These are phyloP conservation scores for Paratrimastix pyriformis DNA, from an alignment of 78 protist genomes.

Conservation along the genomic window DNA sequence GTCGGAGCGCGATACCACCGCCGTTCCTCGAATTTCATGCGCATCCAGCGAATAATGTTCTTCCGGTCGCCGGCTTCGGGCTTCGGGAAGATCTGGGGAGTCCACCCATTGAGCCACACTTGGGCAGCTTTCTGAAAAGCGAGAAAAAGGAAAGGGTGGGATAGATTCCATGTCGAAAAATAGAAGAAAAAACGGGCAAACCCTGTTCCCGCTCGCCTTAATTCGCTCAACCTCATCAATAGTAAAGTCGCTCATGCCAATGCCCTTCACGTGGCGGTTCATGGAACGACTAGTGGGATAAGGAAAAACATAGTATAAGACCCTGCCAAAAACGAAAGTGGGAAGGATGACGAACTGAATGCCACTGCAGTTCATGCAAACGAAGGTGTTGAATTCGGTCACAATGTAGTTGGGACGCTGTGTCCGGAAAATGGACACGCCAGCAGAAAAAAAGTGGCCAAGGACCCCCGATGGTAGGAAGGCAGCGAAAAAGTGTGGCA, in stretches of 20 bases:
- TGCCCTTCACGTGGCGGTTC: constrained; percentile 6
- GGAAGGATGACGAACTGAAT: too few relatives aligned
- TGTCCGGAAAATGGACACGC: too few relatives aligned
- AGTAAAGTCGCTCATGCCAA: constrained; percentile 11
- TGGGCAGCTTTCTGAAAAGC: background rate
- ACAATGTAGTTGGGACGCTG: constrained; percentile 5
- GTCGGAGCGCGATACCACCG: background rate
- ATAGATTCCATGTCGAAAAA: background rate
- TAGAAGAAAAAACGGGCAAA: background rate
- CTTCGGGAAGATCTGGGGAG: background rate
- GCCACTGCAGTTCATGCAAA: constrained; percentile 8
- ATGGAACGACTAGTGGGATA: too few relatives aligned
- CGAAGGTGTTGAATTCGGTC: background rate
- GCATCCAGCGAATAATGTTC: background rate
- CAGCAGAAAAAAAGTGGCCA: too few relatives aligned
- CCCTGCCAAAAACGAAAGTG: too few relatives aligned
- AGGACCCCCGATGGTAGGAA: background rate
- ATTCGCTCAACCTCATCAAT: background rate
- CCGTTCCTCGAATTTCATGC: background rate
- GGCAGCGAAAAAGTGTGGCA: background rate
- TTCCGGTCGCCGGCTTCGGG: background rate
- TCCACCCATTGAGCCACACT: background rate
- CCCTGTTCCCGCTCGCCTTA: background rate
- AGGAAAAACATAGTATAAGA: too few relatives aligned
- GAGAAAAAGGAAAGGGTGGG: background rate